Evolutionary conservation across 106 monocot species (phyloP).

Genomic region (Dendrobium chrysotoxum): DNA sequence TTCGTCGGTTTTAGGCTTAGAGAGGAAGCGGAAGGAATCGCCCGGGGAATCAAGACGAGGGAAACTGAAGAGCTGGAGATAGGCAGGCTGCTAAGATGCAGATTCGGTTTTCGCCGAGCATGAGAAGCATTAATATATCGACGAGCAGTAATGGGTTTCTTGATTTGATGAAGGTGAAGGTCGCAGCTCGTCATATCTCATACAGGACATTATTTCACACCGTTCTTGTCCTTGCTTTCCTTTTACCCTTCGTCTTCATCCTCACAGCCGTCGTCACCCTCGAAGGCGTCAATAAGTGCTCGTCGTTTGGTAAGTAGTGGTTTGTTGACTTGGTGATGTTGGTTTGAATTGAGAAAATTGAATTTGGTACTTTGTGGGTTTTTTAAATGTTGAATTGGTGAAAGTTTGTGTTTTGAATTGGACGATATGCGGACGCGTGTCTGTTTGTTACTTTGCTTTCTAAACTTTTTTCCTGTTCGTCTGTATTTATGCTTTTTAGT

Average conservation of each 20-base stretch:
- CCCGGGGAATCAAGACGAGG: conserved; percentile 3
- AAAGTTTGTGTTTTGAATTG: not conserved
- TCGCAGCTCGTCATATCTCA: conserved; percentile 58
- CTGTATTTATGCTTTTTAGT: no score
- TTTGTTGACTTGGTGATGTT: not conserved
- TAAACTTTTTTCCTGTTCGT: not conserved
- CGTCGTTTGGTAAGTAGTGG: conserved; percentile 46
- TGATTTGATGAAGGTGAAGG: conserved; percentile 83
- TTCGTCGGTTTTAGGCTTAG: not conserved
- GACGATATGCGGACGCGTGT: not conserved
- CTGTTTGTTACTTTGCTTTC: not conserved
- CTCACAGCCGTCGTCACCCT: conserved; percentile 64
- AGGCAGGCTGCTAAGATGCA: conserved; percentile 64
- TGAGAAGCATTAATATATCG: conserved; percentile 97
- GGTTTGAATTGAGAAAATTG: not conserved
- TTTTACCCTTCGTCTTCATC: conserved; percentile 76
- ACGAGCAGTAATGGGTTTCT: conserved; percentile 67
- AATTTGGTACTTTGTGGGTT: not conserved
- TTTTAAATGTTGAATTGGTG: not conserved
- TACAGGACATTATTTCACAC: conserved; percentile 58
- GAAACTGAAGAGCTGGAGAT: conserved; percentile 6
- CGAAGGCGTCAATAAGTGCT: conserved; percentile 70
- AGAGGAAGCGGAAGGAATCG: not conserved
- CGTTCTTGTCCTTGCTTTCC: conserved; percentile 46
- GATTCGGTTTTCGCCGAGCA: conserved; percentile 94